These are phyloP conservation scores for Cryphonectria naterciae DNA, from an alignment of 2,329 filamentous ascomycete genomes.

Conservation along the genomic window DNA sequence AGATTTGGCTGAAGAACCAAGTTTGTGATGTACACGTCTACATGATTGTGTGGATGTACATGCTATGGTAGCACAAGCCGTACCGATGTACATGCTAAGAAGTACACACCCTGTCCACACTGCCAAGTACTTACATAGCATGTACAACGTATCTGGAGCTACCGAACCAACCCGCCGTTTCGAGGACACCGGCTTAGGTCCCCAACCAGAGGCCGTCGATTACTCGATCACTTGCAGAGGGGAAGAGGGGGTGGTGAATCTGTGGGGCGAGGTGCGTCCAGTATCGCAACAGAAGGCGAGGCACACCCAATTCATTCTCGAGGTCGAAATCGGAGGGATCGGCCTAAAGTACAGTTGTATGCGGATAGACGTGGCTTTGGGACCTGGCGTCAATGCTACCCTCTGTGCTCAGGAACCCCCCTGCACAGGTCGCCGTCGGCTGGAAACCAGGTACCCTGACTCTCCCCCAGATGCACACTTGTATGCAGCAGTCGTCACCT, in stretches of 20 bases:
- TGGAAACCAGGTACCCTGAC: not conserved
- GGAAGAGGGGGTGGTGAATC: not conserved
- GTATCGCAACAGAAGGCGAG: not conserved
- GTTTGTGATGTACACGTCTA: too few species aligned
- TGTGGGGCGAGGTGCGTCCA: not conserved
- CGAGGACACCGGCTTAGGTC: not conserved
- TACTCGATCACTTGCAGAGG: not conserved
- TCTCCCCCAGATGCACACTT: not conserved
- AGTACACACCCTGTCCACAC: not conserved
- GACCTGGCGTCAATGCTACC: constrained; percentile 4
- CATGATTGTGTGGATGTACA: too few species aligned
- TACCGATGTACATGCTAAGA: not conserved
- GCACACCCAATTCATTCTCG: not conserved
- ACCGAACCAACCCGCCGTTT: not conserved
- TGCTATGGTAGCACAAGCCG: too few species aligned
- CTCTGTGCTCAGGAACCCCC: constrained; percentile 1
- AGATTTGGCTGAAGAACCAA: too few species aligned
- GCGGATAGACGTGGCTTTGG: constrained; percentile 1
- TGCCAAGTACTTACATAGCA: not conserved
- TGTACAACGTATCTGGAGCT: constrained; percentile 5
- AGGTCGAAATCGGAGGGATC: not conserved
- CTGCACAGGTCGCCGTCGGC: not conserved
- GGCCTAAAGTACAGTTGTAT: not conserved
- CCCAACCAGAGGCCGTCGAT: not conserved
- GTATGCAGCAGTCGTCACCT: not conserved